A percentile compares a stretch with the other conserved stretches of the same genome.
These are phyloP conservation scores for Gossypioides kirkii DNA, from an alignment of 345 rosid species.

Conservation along the genomic window DNA sequence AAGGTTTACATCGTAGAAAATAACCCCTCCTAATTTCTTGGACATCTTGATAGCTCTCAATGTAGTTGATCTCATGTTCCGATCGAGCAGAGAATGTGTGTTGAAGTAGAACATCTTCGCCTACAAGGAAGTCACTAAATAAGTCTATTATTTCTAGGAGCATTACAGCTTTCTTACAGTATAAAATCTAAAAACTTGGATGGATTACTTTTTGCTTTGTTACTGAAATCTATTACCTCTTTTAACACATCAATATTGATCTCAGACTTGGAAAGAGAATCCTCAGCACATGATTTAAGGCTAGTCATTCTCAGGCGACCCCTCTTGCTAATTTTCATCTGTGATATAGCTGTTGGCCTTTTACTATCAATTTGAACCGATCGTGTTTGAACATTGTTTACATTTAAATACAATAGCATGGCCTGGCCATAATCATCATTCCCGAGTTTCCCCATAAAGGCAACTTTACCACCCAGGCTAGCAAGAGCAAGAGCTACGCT, in stretches of 20 bases:
- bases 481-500: conserved; percentile 84
- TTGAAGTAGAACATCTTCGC: conserved; percentile 85
- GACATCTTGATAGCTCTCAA: conserved; percentile 64
- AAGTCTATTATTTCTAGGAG: conserved; percentile 16
- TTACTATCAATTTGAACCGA: conserved; percentile 57
- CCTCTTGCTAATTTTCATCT: conserved; percentile 77
- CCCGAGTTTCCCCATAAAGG: conserved; percentile 91
- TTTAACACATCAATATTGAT: conserved; percentile 77
- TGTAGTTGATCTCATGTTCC: conserved; percentile 62
- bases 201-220: background rate
- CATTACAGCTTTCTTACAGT: background rate
- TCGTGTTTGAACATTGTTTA: conserved; percentile 69
- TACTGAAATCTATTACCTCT: conserved; percentile 49
- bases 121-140: conserved; percentile 35
- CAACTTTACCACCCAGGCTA: conserved; percentile 77
- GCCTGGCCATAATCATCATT: conserved; percentile 77
- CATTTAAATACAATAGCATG: conserved; percentile 68
- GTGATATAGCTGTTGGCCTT: conserved; percentile 55
- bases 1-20: conserved; percentile 82
- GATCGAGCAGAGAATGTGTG: conserved; percentile 77
- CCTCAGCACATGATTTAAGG: conserved; percentile 76
- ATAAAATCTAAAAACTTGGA: too few relatives aligned
- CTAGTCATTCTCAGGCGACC: conserved; percentile 64
- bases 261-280: conserved; percentile 70
- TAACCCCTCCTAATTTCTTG: conserved; percentile 59